Evolutionary conservation across 2,329 filamentous ascomycete genomes (phyloP), one percentile per base, ranked within the genome.

Genomic region (Pseudopithomyces maydicus): DNA sequence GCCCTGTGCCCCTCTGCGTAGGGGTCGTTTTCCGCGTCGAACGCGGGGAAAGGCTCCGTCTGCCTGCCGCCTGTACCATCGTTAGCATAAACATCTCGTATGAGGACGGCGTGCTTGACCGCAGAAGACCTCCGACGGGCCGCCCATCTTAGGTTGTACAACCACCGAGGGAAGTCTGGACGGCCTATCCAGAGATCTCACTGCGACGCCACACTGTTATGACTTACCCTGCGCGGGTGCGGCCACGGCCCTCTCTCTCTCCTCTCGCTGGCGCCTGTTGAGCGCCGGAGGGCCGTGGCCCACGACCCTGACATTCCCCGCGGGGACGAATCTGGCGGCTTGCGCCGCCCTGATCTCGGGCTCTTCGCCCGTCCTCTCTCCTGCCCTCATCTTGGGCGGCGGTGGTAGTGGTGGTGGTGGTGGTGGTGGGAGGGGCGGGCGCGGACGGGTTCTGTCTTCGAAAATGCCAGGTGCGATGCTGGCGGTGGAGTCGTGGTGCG

Each of bases 241-340:
- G n/a, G 3, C 38, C 11, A 5, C 54, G 45, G 22, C 10, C 23
- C 23, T 22, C 12, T 26, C 44, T 17, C 15, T 12, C 44, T 47
- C 44, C 14, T 47, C 44, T 35, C 44, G 44, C 17, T 47, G 44
- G 6, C 44, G 44, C 35, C 8, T 14, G 17, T 47, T 47, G 11
- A 47, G 29, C 10, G 44, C 44, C 7, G 44, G 44, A 35, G 29
- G 17, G 4, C 44, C 26, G 2, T 11, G 4, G 12, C 45, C 45
- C 6, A 38, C 32, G 11, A 66, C 44, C 54, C 65, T 69, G 39
- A 67, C 63, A 54, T 57, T 59, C 6, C 64, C 65, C 1, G 65
- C 55, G 2, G 55, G 57, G 8, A 68, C 33, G 14, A 52, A 50
- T 6, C 50, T 66, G 39, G 61, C 56, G 14, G 51, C 12, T 17